Evolutionary conservation across 495 filamentous ascomycete genomes (phyloP).

Genomic region (Aspergillus carlsbadensis): DNA sequence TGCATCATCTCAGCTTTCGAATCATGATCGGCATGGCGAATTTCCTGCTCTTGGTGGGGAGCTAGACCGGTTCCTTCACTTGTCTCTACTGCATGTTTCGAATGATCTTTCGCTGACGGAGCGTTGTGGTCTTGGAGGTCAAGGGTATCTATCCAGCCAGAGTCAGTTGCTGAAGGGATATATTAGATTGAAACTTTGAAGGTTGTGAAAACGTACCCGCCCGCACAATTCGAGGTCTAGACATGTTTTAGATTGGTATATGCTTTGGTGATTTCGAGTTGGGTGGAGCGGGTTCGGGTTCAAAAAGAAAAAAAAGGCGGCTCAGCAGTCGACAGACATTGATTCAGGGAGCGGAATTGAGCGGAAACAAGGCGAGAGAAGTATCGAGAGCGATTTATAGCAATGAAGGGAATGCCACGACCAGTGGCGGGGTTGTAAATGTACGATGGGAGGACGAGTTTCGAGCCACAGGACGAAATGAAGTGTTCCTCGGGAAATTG

Average conservation of each 20-base stretch:
- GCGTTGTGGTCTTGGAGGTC: slow-evolving; percentile 85
- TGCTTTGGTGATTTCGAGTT: slow-evolving; percentile 16
- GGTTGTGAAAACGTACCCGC: slow-evolving; percentile 58
- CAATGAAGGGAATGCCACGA: slow-evolving; percentile 24
- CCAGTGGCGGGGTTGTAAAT: slow-evolving; percentile 28
- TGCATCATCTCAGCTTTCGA: slow-evolving; percentile 61
- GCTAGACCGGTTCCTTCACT: slow-evolving; percentile 60
- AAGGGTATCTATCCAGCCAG: slow-evolving; percentile 71
- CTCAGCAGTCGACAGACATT: slow-evolving; percentile 15
- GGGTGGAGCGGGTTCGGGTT: not conserved
- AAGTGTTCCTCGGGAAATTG: slow-evolving; percentile 37
- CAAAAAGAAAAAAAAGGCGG: slow-evolving; percentile 7
- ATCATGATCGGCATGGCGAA: slow-evolving; percentile 78
- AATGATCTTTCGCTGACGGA: slow-evolving; percentile 80
- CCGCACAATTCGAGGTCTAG: slow-evolving; percentile 74
- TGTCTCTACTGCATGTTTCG: slow-evolving; percentile 52
- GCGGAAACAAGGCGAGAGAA: slow-evolving; percentile 12
- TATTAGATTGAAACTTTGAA: not conserved
- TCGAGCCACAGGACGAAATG: slow-evolving; percentile 17
- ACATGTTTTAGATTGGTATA: slow-evolving; percentile 48
- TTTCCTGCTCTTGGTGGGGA: slow-evolving; percentile 80
- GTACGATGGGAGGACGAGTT: slow-evolving; percentile 6
- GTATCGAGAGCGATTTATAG: slow-evolving; percentile 12
- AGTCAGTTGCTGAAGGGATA: not conserved
- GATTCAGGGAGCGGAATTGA: slow-evolving; percentile 11